A percentile compares a stretch with the other conserved stretches of the same genome.
These are phyloP conservation scores for Aspergillus unguis DNA, from an alignment of 2,329 filamentous ascomycete genomes.

Conservation along the genomic window DNA sequence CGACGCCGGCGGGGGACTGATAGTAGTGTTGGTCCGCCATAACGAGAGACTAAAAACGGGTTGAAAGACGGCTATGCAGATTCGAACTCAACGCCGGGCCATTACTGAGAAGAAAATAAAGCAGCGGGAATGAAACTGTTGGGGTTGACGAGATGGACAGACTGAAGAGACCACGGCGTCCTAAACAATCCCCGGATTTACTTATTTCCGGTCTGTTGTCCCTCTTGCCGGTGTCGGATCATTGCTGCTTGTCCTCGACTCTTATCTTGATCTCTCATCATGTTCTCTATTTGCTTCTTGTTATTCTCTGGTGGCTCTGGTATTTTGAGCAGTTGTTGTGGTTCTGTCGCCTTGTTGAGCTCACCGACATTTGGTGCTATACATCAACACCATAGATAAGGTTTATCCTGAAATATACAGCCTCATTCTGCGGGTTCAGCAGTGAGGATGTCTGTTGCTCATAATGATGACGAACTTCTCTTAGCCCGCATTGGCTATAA, in stretches of 20 bases:
- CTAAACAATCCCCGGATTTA: slow-evolving; percentile 12
- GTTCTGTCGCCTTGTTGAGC: neutral
- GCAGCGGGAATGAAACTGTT: neutral
- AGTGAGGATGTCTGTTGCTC: slow-evolving; percentile 40
- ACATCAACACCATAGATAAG: slow-evolving; percentile 4
- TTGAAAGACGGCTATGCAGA: slow-evolving; percentile 1
- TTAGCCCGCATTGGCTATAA: slow-evolving; percentile 62
- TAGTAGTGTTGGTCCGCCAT: slow-evolving; percentile 45
- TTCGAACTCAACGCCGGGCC: slow-evolving; percentile 5
- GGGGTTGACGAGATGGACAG: neutral
- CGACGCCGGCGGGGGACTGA: slow-evolving; percentile 34
- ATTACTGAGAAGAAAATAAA: slow-evolving; percentile 5
- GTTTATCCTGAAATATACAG: neutral
- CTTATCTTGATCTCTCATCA: slow-evolving; percentile 7
- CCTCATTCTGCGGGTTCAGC: neutral
- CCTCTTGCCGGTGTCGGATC: neutral
- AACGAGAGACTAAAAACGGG: slow-evolving; percentile 15
- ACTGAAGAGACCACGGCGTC: slow-evolving; percentile 29
- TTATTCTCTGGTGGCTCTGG: neutral
- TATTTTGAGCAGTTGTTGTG: neutral
- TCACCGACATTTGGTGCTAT: neutral
- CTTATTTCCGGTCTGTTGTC: slow-evolving; percentile 4
- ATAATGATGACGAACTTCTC: slow-evolving; percentile 58
- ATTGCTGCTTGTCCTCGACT: neutral
- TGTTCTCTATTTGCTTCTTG: neutral